Conservation (phyloP, 768 basidiomycete genomes). For the Mycena latifolia region DNA sequence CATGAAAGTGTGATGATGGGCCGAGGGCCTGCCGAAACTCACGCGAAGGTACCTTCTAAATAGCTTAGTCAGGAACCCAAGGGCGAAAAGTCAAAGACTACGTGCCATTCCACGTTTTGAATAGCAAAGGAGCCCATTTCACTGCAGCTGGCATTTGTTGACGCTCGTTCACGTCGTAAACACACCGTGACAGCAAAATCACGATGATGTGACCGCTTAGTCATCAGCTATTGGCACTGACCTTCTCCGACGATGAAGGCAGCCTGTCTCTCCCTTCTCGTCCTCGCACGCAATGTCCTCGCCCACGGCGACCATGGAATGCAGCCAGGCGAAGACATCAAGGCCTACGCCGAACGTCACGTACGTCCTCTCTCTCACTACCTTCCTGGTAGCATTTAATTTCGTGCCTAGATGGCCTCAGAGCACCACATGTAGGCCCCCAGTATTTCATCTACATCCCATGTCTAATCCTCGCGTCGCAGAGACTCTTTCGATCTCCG, state of each 20-base stretch:
- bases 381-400: slow-evolving; percentile 24
- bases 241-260: slow-evolving; percentile 58
- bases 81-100: too few relatives aligned
- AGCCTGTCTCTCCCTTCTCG: slow-evolving; percentile 56
- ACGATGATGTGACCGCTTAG: background rate
- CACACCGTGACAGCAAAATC: too few relatives aligned
- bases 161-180: too few relatives aligned
- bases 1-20: too few relatives aligned
- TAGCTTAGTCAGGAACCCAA: too few relatives aligned
- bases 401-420: slow-evolving; percentile 77
- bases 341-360: slow-evolving; percentile 91
- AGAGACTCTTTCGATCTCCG: slow-evolving; percentile 87
- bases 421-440: slow-evolving; percentile 85
- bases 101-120: too few relatives aligned
- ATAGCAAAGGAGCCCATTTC: too few relatives aligned
- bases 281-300: slow-evolving; percentile 45
- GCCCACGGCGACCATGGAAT: slow-evolving; percentile 75
- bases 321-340: slow-evolving; percentile 72
- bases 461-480: slow-evolving; percentile 26
- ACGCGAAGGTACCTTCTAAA: too few relatives aligned
- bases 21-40: too few relatives aligned
- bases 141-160: too few relatives aligned
- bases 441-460: slow-evolving; percentile 7
- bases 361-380: slow-evolving; percentile 63
- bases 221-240: background rate